Conservation (phyloP, 306 rosid species). For the Sphenostylis stenocarpa region DNA sequence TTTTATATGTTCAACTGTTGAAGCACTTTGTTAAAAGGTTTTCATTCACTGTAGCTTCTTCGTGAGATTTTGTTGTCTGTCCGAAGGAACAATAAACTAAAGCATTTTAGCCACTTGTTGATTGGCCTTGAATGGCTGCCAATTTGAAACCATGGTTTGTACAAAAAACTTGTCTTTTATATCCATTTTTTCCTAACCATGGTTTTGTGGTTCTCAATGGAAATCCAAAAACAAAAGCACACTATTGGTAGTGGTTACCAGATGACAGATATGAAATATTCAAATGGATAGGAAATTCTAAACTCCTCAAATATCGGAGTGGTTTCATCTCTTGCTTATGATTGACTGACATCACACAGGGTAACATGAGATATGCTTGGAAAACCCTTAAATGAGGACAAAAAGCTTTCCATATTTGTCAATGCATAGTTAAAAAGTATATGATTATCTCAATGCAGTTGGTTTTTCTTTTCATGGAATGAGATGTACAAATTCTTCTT, state of each 20-base stretch:
- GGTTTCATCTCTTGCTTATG: constrained; percentile 7
- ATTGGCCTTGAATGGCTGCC: not conserved
- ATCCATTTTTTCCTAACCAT: not conserved
- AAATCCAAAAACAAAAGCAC: not conserved
- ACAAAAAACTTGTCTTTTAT: not conserved
- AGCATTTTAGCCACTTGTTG: constrained; percentile 12
- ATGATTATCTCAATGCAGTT: not conserved
- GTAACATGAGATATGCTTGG: not conserved
- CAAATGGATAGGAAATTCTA: not conserved
- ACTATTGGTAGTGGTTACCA: not conserved
- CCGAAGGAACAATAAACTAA: not conserved
- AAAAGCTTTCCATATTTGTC: not conserved
- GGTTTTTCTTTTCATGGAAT: not conserved
- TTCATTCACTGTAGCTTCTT: not conserved
- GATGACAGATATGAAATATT: not conserved
- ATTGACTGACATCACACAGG: not conserved
- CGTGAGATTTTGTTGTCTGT: not conserved
- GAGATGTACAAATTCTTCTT: constrained; percentile 1
- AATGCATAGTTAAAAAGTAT: not conserved
- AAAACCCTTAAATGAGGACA: not conserved
- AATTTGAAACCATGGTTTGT: not conserved
- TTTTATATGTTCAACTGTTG: not conserved
- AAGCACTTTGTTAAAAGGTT: not conserved
- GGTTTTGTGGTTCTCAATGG: not conserved
- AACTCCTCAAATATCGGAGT: not conserved